Evolutionary conservation across 345 rosid genomes (phyloP).

Genomic region (Moricandia moricandioides): DNA sequence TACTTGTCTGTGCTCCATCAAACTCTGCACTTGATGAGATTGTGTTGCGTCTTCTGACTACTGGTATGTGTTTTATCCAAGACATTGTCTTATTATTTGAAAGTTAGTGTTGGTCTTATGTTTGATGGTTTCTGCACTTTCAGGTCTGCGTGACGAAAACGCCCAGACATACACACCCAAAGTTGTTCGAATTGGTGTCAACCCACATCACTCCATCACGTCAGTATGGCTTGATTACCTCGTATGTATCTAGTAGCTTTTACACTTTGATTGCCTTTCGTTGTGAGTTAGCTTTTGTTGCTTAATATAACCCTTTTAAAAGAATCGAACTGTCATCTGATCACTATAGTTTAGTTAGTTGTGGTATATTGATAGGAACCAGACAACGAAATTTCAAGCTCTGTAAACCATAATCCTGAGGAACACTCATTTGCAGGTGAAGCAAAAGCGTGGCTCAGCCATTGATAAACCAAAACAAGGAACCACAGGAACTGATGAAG

Average conservation of each 20-base stretch:
- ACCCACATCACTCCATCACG: slow-evolving; percentile 83
- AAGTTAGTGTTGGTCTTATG: slow-evolving; percentile 15
- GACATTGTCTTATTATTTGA: not conserved
- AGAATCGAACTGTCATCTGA: not conserved
- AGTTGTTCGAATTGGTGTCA: slow-evolving; percentile 93
- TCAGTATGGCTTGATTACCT: slow-evolving; percentile 85
- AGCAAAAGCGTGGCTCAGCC: slow-evolving; percentile 63
- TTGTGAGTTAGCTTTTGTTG: not conserved
- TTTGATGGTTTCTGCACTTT: slow-evolving; percentile 5
- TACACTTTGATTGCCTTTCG: slow-evolving; percentile 2
- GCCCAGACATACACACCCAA: slow-evolving; percentile 67
- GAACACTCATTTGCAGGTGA: slow-evolving; percentile 53
- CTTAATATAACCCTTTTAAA: not conserved
- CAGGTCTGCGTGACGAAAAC: slow-evolving; percentile 87
- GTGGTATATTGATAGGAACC: not conserved
- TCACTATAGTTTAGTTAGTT: not conserved
- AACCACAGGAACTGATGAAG: slow-evolving; percentile 64
- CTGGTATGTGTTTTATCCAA: slow-evolving; percentile 49
- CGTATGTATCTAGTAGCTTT: slow-evolving; percentile 48
- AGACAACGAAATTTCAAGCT: not conserved
- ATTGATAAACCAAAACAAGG: slow-evolving; percentile 73
- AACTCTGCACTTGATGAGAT: slow-evolving; percentile 99
- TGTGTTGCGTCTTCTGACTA: slow-evolving; percentile 70
- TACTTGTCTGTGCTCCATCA: slow-evolving; percentile 95
- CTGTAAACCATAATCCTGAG: slow-evolving; percentile 3